These are phyloP conservation scores for Marasmius fiardii DNA, from an alignment of 1,284 basidiomycete species.

Conservation along the genomic window DNA sequence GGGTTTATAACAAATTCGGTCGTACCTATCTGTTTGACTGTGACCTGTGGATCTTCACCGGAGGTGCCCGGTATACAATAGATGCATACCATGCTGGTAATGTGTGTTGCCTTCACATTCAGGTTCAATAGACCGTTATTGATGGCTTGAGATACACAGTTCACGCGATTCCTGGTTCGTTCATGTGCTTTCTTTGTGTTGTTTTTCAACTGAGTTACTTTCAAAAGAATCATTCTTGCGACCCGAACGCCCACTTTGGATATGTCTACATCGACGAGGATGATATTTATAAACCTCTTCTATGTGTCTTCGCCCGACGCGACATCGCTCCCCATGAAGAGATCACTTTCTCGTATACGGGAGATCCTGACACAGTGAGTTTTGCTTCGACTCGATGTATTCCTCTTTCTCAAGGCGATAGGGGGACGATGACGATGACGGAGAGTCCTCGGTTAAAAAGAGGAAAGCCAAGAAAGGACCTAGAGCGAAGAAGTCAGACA, in stretches of 20 bases:
- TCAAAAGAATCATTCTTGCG: constrained; percentile 82
- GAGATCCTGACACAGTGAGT: constrained; percentile 43
- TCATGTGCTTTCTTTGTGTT: constrained; percentile 15
- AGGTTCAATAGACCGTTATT: constrained; percentile 5
- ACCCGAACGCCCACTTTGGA: constrained; percentile 77
- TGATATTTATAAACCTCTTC: constrained; percentile 53
- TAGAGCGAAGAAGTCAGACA: background rate
- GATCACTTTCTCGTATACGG: constrained; percentile 79
- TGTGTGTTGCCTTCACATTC: constrained; percentile 44
- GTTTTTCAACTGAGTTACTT: constrained; percentile 4
- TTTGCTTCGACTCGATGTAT: constrained; percentile 21
- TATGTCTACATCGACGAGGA: constrained; percentile 70
- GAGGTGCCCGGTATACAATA: constrained; percentile 50
- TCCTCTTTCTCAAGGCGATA: constrained; percentile 1
- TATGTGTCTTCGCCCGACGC: constrained; percentile 68
- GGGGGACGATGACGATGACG: background rate
- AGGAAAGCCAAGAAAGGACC: background rate
- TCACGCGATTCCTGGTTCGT: constrained; percentile 65
- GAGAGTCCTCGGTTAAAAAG: background rate
- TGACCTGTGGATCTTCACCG: constrained; percentile 69
- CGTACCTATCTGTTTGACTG: constrained; percentile 85
- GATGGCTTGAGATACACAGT: constrained; percentile 36
- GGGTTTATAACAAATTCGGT: constrained; percentile 73
- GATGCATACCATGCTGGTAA: constrained; percentile 89
- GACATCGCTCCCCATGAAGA: constrained; percentile 71